Evolutionary conservation across 1,139 yeast species (phyloP).

Genomic region (Kodamaea fungicola): DNA sequence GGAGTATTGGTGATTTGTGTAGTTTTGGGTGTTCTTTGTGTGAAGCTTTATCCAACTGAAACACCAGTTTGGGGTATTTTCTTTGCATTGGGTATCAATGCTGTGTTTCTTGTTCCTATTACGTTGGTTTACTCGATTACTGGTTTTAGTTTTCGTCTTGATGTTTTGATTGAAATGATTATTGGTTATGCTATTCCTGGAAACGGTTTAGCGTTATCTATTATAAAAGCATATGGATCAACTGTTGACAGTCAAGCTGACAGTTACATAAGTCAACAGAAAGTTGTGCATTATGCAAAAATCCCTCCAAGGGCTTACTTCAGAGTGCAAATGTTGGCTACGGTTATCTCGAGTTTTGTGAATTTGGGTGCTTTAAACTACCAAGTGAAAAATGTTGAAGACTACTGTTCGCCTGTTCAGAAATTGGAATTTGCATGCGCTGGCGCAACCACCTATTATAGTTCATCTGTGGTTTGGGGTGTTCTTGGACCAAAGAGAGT

Average conservation of each 20-base stretch:
- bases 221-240: slow-evolving; percentile 17
- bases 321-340: slow-evolving; percentile 28
- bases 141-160: slow-evolving; percentile 18
- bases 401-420: slow-evolving; percentile 25
- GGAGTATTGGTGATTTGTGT: slow-evolving; percentile 11
- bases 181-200: slow-evolving; percentile 19
- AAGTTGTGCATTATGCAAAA: slow-evolving; percentile 31
- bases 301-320: slow-evolving; percentile 33
- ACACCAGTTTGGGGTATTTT: slow-evolving; percentile 21
- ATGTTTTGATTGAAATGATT: slow-evolving; percentile 17
- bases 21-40: slow-evolving; percentile 14
- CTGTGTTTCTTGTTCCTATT: slow-evolving; percentile 17
- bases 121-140: slow-evolving; percentile 15
- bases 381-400: slow-evolving; percentile 22
- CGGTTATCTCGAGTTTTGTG: slow-evolving; percentile 21
- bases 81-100: slow-evolving; percentile 18
- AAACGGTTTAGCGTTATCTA: slow-evolving; percentile 17
- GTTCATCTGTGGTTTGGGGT: slow-evolving; percentile 32
- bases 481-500: slow-evolving; percentile 34
- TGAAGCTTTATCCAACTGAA: slow-evolving; percentile 16
- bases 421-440: slow-evolving; percentile 30
- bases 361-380: slow-evolving; percentile 27
- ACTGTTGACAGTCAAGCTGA: slow-evolving; percentile 32
- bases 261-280: slow-evolving; percentile 34
- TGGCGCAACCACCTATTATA: slow-evolving; percentile 28